Base-by-base conservation (phyloP, 148 eudicot genomes). In the Salicornia ramosissima region DNA sequence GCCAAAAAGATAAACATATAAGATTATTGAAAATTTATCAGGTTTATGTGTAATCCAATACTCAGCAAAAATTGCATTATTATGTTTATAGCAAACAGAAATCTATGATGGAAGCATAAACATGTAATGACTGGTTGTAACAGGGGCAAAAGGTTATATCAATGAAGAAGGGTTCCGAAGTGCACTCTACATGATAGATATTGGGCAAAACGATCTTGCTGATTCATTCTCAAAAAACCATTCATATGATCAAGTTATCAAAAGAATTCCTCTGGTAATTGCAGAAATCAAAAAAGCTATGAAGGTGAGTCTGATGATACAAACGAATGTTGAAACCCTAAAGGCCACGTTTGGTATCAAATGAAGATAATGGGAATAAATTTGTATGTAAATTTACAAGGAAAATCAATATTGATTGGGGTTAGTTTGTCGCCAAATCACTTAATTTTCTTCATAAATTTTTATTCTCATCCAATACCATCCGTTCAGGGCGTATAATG, bases 161-260 rank as follows among this genome's bases (percentile, higher is more conserved):
- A 70, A 69, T 1, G 80, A 85, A 65, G 80, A 80, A 57, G 88
- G 83, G 21, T 88, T 90, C 70, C 70, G 67, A 10, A 65, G 72
- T 61, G 96, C 96, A 24, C 87, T 90, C 46, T 94, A 90, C 83
- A 86, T 87, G 86, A 86, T 94, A 67, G 98, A 94, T 70, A 94
- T 94, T 28, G 97, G 98, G 69, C 97, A 94, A 71, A 94, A 90
- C 64, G 97, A 94, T 74, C 77, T 94, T 34, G 78, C 90, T 52
- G 85, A 83, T 86, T 73, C 92, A 60, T 94, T 94, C 66, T 43
- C 86, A 34, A 84, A 86, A 71, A 88, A 90, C 75, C 77, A 84
- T 49, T 74, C 97, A 0, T 87, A 85, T 68, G 75, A 63, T 14
- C 71, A 82, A 88, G 98, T 93, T 49, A 76, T 88, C 79, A 79